Evolutionary conservation across 345 rosid genomes (phyloP), one percentile per base, ranked within the genome.

Genomic region (Syzygium jambos): DNA sequence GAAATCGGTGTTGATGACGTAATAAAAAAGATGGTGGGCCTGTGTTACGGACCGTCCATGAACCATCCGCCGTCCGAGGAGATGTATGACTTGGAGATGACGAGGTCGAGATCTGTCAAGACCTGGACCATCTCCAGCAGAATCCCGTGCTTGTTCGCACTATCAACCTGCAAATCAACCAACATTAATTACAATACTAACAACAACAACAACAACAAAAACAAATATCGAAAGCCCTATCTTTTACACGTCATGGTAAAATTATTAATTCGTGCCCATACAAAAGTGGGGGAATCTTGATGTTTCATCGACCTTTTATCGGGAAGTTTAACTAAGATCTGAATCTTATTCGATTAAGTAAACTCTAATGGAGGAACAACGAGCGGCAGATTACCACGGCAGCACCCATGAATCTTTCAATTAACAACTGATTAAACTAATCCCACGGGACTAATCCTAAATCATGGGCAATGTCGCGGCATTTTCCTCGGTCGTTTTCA

Each of bases 21-120:
- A 34, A 19, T 11, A 1, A 2, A 55, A 2, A 4, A 73, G 80
- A 73, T 34, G 46, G 78, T 34, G 46, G 10, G 11, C 2, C 23
- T 43, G 78, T 17, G 68, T 11, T 46, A 93, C 95, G 89, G 84
- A 97, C 99, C 98, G 86, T 98, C 99, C 99, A 98, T 98, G 90
- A 96, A 91, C 99, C 99, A 96, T 84, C 93, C 97, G 51, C 99
- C 99, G 90, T 98, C 99, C 3, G 99, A 96, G 52, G 97, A 96
- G 87, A 97, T 95, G 90, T 97, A 97, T 73, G 98, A 95, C 89
- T 95, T 97, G 86, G 98, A 96, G 51, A 97, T 97, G 87, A 96
- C 96, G 84, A 97, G 99, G 90, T 97, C 99, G 14, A 97, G 98
- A 90, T 97, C 99, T 68, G 99, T 95, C 89, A 97, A 91, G 12